phyloP scores from a whole-genome alignment of 2,329 filamentous ascomycete species.

The Colletotrichum destructivum region DNA sequence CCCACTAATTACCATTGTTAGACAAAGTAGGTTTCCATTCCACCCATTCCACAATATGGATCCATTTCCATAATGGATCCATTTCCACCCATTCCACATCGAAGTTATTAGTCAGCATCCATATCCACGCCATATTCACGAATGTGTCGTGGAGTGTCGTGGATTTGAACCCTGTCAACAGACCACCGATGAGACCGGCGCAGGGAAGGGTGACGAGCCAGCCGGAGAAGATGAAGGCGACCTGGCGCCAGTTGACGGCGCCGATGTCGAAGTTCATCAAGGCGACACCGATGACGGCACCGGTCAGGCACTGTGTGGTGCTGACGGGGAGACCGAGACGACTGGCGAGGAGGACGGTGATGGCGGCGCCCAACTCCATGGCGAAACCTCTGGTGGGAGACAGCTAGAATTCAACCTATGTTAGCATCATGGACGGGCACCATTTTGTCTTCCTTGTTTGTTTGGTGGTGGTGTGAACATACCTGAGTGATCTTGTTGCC shows the following conservation, averaged over 20 bases:
- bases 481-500: slow-evolving; percentile 60
- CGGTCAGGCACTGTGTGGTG: slow-evolving; percentile 49
- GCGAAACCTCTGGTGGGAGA: slow-evolving; percentile 30
- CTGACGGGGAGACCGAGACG: slow-evolving; percentile 47
- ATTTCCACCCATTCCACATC: no score
- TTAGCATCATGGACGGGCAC: neutral
- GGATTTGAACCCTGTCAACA: no score
- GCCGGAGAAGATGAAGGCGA: slow-evolving; percentile 48
- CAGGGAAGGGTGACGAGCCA: slow-evolving; percentile 47
- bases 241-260: slow-evolving; percentile 47
- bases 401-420: neutral
- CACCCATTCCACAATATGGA: no score
- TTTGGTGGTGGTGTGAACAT: slow-evolving; percentile 47
- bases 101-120: no score
- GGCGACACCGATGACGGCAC: slow-evolving; percentile 47
- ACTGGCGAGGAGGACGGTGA: slow-evolving; percentile 49
- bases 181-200: slow-evolving; percentile 47
- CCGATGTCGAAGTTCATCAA: slow-evolving; percentile 46
- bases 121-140: no score
- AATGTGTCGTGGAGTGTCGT: no score
- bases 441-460: neutral
- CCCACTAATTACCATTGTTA: no score
- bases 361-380: slow-evolving; percentile 58
- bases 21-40: no score
- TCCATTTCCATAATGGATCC: no score